A percentile compares a stretch with the other conserved stretches of the same genome.
Conservation (phyloP, 208 protist species). For the Naegleria lovaniensis region DNA sequence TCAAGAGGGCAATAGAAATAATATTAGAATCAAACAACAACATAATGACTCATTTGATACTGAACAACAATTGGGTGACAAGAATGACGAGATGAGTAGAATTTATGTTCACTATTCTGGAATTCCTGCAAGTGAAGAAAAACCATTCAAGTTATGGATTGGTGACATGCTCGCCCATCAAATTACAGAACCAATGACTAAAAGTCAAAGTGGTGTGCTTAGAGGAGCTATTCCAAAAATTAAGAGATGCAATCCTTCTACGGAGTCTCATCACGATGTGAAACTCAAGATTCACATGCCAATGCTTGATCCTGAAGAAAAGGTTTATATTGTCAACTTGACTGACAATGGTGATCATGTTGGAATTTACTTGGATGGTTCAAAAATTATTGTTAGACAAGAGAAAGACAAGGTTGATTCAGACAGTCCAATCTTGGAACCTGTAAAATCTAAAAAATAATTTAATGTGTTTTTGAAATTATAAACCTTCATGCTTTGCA, state of each 20-base stretch:
- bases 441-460: too few relatives aligned
- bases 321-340: neutral
- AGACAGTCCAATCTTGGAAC: too few relatives aligned
- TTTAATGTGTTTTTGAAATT: too few relatives aligned
- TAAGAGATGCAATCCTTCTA: neutral
- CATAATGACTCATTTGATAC: neutral
- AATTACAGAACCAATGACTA: neutral
- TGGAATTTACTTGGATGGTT: neutral
- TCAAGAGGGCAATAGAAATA: neutral
- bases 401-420: neutral
- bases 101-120: neutral
- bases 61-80: neutral
- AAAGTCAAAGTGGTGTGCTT: neutral
- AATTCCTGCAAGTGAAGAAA: neutral
- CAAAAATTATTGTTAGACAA: neutral
- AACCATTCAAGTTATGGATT: neutral
- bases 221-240: neutral
- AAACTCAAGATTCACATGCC: neutral
- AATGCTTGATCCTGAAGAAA: neutral
- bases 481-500: neutral
- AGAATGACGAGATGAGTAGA: neutral
- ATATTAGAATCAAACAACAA: neutral
- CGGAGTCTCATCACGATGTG: neutral
- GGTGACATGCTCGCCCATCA: neutral
- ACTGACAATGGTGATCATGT: neutral